Conservation (phyloP, 768 basidiomycete genomes). For the Tricholomella constricta region DNA sequence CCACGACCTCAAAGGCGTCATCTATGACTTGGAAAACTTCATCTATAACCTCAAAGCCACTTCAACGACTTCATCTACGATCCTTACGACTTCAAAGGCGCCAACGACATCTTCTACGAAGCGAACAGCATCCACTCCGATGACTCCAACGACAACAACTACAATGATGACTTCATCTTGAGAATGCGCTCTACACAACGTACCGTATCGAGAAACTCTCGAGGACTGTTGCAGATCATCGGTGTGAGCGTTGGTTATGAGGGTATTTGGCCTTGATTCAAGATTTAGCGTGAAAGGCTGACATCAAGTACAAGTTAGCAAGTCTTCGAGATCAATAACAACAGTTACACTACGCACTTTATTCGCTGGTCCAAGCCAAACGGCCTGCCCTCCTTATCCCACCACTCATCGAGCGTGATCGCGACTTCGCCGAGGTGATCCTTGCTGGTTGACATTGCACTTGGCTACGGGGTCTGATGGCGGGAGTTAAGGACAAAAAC, state of each 20-base stretch:
- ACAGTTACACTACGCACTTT: constrained; percentile 55
- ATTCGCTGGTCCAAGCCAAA: constrained; percentile 63
- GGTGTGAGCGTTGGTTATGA: constrained; percentile 39
- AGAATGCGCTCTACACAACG: too few relatives aligned
- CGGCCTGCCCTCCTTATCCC: constrained; percentile 27
- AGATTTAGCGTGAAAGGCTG: constrained; percentile 29
- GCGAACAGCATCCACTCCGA: too few relatives aligned
- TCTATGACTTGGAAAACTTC: too few relatives aligned
- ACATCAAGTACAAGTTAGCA: background rate
- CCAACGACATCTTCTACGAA: too few relatives aligned
- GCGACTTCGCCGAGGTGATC: constrained; percentile 93
- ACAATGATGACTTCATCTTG: too few relatives aligned
- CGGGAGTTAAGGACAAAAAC: constrained; percentile 60
- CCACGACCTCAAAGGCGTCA: too few relatives aligned
- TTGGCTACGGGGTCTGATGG: constrained; percentile 80
- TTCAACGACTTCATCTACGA: too few relatives aligned
- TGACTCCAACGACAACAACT: too few relatives aligned
- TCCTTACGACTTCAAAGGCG: too few relatives aligned
- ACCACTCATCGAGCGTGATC: constrained; percentile 83
- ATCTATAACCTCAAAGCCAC: too few relatives aligned
- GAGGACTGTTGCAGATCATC: too few relatives aligned
- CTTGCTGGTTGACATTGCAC: constrained; percentile 74
- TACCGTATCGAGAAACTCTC: too few relatives aligned
- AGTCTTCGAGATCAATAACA: background rate
- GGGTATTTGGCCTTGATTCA: constrained; percentile 42